A percentile compares a stretch with the other conserved stretches of the same genome.
phyloP scores from a whole-genome alignment of 352 stramenopile genomes.

The Pythium angustatum region DNA sequence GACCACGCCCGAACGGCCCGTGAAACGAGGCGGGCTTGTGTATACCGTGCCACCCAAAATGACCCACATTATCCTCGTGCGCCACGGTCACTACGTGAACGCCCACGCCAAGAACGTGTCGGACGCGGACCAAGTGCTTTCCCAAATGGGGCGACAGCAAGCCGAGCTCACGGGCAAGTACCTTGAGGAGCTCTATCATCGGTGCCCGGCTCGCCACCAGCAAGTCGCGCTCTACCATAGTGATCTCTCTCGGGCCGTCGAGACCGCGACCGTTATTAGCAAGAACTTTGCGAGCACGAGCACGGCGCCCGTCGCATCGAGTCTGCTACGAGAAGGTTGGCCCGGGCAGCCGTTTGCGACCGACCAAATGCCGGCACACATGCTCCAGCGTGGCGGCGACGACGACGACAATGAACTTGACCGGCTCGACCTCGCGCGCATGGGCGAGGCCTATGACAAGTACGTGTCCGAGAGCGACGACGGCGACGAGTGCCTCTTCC shows the following conservation, averaged over 20 bases:
- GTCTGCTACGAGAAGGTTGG: slow-evolving; percentile 75
- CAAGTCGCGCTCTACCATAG: slow-evolving; percentile 70
- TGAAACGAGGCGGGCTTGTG: slow-evolving; percentile 42
- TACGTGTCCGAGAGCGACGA: slow-evolving; percentile 45
- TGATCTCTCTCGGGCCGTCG: slow-evolving; percentile 73
- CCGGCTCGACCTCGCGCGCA: slow-evolving; percentile 50
- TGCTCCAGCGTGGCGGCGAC: slow-evolving; percentile 14
- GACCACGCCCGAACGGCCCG: slow-evolving; percentile 12
- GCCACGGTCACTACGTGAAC: slow-evolving; percentile 84
- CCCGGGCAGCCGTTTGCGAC: slow-evolving; percentile 63
- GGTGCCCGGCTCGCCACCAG: slow-evolving; percentile 50
- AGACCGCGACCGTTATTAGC: slow-evolving; percentile 66
- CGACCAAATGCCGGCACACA: slow-evolving; percentile 27
- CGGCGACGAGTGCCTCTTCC: slow-evolving; percentile 55
- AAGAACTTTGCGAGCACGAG: slow-evolving; percentile 48
- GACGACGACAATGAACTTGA: slow-evolving; percentile 36
- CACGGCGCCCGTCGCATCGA: slow-evolving; percentile 29
- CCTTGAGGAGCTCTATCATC: slow-evolving; percentile 55
- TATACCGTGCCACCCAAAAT: slow-evolving; percentile 57
- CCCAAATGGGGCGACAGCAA: slow-evolving; percentile 76
- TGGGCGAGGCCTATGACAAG: slow-evolving; percentile 61
- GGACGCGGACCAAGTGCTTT: slow-evolving; percentile 74
- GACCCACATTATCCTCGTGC: slow-evolving; percentile 75
- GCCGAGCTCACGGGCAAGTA: slow-evolving; percentile 71
- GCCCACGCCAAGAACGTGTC: slow-evolving; percentile 56